Conservation (phyloP, 108 stramenopile genomes). For the Nitzschia putrida region DNA sequence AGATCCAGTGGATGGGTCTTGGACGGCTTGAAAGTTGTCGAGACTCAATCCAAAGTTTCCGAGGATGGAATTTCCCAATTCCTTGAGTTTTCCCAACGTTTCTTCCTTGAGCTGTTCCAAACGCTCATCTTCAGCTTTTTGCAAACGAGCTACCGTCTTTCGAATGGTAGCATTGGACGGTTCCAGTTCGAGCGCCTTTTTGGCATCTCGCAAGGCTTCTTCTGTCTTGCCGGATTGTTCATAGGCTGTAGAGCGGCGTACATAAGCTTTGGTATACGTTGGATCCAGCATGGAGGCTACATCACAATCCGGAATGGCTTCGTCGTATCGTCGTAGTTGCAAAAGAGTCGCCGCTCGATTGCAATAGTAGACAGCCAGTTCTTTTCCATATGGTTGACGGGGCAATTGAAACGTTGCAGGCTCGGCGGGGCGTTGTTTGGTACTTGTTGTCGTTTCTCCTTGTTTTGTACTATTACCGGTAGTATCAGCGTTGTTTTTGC, state of each 20-base stretch:
- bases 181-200: conserved; percentile 67
- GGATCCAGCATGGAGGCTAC: conserved; percentile 76
- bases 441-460: conserved; percentile 8
- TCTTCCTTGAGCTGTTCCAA: conserved; percentile 93
- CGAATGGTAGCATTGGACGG: conserved; percentile 54
- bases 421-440: conserved; percentile 16
- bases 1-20: conserved; percentile 85
- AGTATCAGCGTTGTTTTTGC: conserved; percentile 3
- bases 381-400: conserved; percentile 40
- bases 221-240: conserved; percentile 72
- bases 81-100: conserved; percentile 94
- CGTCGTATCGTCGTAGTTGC: conserved; percentile 64
- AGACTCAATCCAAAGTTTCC: conserved; percentile 95
- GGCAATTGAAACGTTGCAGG: conserved; percentile 15
- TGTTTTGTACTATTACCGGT: conserved; percentile 15
- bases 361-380: conserved; percentile 75
- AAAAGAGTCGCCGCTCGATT: conserved; percentile 81
- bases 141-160: conserved; percentile 57
- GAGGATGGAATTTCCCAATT: conserved; percentile 93
- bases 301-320: conserved; percentile 73
- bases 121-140: conserved; percentile 74
- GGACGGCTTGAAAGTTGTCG: conserved; percentile 94
- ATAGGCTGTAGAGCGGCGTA: conserved; percentile 72
- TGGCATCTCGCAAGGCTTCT: conserved; percentile 65
- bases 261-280: conserved; percentile 79